A percentile compares a stretch with the other conserved stretches of the same genome.
Conservation (phyloP, 2,329 filamentous ascomycete species). For the Sporothrix curviconia region DNA sequence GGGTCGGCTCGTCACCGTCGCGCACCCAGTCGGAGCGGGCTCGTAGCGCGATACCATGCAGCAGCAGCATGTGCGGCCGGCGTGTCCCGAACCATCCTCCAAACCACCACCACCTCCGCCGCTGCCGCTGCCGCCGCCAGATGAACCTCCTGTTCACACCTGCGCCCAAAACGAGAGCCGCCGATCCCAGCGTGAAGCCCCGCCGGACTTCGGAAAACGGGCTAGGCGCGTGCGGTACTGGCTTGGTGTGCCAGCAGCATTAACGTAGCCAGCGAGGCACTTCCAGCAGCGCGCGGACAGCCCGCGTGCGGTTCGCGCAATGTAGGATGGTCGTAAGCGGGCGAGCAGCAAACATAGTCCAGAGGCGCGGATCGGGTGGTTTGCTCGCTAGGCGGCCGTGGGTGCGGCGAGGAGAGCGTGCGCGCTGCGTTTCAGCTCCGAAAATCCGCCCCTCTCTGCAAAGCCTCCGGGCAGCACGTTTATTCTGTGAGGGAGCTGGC, state of each 20-base stretch:
- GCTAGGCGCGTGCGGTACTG: constrained; percentile 81
- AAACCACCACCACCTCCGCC: too few species aligned
- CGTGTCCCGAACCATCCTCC: too few species aligned
- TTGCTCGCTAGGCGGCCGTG: too few species aligned
- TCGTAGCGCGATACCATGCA: constrained; percentile 75
- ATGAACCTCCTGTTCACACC: constrained; percentile 46
- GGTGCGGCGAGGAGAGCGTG: too few species aligned
- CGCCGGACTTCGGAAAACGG: constrained; percentile 80
- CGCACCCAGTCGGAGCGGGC: constrained; percentile 76
- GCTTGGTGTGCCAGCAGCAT: constrained; percentile 91
- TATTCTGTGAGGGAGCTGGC: too few species aligned
- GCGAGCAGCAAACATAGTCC: constrained; percentile 81
- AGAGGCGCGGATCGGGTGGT: constrained; percentile 69
- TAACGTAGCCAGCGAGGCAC: constrained; percentile 77
- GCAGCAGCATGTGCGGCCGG: constrained; percentile 12
- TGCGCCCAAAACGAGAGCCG: constrained; percentile 75
- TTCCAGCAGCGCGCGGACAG: constrained; percentile 75
- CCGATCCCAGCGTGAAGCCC: constrained; percentile 72
- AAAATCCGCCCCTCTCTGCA: constrained; percentile 1
- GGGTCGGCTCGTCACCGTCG: constrained; percentile 74
- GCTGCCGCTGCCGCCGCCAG: not conserved
- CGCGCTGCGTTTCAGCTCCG: too few species aligned
- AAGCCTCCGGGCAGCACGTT: not conserved
- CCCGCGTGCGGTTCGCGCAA: constrained; percentile 82
- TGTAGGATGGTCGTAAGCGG: constrained; percentile 89